phyloP scores from a whole-genome alignment of 2,329 filamentous ascomycete species.

The Camillea tinctor region DNA sequence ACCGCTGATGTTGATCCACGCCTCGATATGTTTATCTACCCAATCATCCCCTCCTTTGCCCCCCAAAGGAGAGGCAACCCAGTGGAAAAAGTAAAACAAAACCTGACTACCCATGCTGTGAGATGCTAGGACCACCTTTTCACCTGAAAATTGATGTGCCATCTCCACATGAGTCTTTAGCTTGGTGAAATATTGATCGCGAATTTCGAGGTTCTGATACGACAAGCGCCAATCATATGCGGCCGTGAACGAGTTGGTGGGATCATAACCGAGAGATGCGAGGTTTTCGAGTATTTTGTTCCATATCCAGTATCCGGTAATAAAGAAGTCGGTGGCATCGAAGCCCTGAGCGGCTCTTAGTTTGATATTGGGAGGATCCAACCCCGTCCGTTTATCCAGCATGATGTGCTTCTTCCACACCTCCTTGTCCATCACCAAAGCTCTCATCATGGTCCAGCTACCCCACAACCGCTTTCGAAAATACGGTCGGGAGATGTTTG shows the following conservation, averaged over 20 bases:
- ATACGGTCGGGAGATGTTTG: slow-evolving; percentile 79
- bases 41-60: slow-evolving; percentile 81
- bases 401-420: slow-evolving; percentile 96
- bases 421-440: slow-evolving; percentile 88
- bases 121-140: slow-evolving; percentile 82
- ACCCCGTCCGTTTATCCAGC: slow-evolving; percentile 86
- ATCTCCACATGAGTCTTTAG: slow-evolving; percentile 90
- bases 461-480: slow-evolving; percentile 96
- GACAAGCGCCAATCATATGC: slow-evolving; percentile 90
- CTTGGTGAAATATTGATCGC: slow-evolving; percentile 91
- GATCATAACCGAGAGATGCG: slow-evolving; percentile 93
- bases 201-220: slow-evolving; percentile 82
- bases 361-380: slow-evolving; percentile 89
- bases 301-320: slow-evolving; percentile 95
- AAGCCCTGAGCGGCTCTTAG: slow-evolving; percentile 92
- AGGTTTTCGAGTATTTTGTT: slow-evolving; percentile 98
- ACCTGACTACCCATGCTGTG: slow-evolving; percentile 99
- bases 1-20: slow-evolving; percentile 97
- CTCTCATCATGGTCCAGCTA: slow-evolving; percentile 98
- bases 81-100: slow-evolving; percentile 79
- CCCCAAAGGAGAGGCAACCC: slow-evolving; percentile 75
- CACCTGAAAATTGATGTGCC: slow-evolving; percentile 67
- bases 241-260: slow-evolving; percentile 68
- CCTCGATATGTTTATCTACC: slow-evolving; percentile 87
- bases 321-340: slow-evolving; percentile 95